Evolutionary conservation across 352 stramenopile genomes (phyloP).

Genomic region (Thraustotheca clavata): DNA sequence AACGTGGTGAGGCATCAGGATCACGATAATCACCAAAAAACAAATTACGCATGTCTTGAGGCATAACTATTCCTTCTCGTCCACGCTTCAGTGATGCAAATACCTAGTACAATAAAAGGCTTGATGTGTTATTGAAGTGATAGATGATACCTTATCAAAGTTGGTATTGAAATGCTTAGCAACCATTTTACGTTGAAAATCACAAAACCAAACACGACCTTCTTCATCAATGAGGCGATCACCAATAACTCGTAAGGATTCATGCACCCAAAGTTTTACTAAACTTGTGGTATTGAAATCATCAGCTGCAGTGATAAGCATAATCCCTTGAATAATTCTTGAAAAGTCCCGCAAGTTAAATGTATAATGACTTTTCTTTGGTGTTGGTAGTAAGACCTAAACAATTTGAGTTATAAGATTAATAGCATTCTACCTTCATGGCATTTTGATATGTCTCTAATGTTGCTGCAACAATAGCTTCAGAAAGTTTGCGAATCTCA

Average conservation of each 20-base stretch:
- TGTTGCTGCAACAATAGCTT: constrained; percentile 81
- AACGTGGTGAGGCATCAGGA: constrained; percentile 54
- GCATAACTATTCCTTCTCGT: constrained; percentile 56
- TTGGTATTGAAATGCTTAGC: constrained; percentile 82
- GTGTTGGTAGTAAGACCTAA: constrained; percentile 80
- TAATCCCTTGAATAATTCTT: constrained; percentile 89
- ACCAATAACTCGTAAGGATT: constrained; percentile 92
- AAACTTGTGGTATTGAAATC: constrained; percentile 72
- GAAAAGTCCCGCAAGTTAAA: constrained; percentile 94
- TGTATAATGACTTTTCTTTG: constrained; percentile 94
- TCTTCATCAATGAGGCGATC: constrained; percentile 89
- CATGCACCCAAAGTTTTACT: constrained; percentile 91
- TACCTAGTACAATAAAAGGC: too few relatives aligned
- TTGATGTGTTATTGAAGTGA: background rate
- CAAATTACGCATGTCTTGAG: constrained; percentile 79
- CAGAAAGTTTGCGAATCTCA: constrained; percentile 64
- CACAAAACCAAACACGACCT: constrained; percentile 89
- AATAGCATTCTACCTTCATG: constrained; percentile 35
- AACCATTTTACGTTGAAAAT: constrained; percentile 79
- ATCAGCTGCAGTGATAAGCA: constrained; percentile 82
- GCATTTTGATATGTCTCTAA: constrained; percentile 86
- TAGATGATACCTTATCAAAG: constrained; percentile 53
- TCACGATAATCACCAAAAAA: constrained; percentile 92
- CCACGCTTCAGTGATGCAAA: constrained; percentile 75
- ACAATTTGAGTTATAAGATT: background rate